Base-by-base conservation (phyloP, 169 alveolate species). In the Plasmodium adleri region DNA sequence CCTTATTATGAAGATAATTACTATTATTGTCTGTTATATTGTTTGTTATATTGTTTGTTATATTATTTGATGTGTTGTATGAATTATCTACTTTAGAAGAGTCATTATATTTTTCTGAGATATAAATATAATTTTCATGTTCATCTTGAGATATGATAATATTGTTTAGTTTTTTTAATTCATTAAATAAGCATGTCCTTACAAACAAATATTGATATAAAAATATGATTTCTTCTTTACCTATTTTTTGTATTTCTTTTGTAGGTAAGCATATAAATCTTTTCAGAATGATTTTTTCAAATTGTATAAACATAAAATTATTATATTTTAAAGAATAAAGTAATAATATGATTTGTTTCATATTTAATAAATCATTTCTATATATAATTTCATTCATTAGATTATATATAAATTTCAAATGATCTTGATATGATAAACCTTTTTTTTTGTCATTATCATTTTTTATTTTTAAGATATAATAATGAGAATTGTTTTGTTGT, bases 141-240 rank as follows among this genome's bases (percentile, higher is more conserved):
- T 68, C 22, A 68, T 83, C 56, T 13, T 28, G 5, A 17, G 63
- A 28, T 0, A 39, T 39, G 9, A 39, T 5, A 39, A 39, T 6
- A 39, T 39, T 39, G 47, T 39, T 39, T 39, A 56, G 22, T 17
- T 50, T 67, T 72, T 72, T 83, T 68, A 83, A 22, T 7, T 68
- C 91, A 24, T 28, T 22, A 56, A 83, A 83, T 50, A 83, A 62
- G 17, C 91, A 83, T 26, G 85, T 83, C 73, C 91, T 83, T 59
- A 83, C n/a, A 63, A 32, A 83, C 5, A 83, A 49, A 63, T 68
- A 54, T 50, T 83, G 91, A 43, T 83, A 83, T 17, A 83, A 22
- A 17, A 83, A 83, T 72, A 83, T 83, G 17, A 52, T 60, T 83
- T 83, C 85, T 7, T 72, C 70, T 47, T 68, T 32, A n/a, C 62